Conservation (phyloP, 2,329 filamentous ascomycete species). For the Curvularia verruculosa region DNA sequence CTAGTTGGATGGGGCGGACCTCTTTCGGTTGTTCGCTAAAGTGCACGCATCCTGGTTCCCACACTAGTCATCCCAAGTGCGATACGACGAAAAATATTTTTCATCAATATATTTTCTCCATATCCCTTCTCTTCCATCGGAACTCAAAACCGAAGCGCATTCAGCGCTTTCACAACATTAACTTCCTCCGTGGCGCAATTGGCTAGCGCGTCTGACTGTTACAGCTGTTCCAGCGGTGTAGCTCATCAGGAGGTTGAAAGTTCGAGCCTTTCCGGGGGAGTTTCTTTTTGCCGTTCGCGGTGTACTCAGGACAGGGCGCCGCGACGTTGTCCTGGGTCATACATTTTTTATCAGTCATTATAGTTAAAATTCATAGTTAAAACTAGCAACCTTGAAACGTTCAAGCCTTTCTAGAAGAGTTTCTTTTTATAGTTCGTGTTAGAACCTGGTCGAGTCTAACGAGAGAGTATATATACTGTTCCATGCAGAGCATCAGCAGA, state of each 20-base stretch:
- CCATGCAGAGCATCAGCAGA: too few relatives aligned
- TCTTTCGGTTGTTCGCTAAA: background rate
- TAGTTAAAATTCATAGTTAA: too few relatives aligned
- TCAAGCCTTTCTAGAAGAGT: too few relatives aligned
- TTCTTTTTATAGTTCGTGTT: too few relatives aligned
- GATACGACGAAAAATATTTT: too few relatives aligned
- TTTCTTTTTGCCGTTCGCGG: conserved; percentile 22
- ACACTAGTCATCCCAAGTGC: background rate
- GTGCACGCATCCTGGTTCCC: background rate
- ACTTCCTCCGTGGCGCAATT: conserved; percentile 53
- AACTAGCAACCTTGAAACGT: too few relatives aligned
- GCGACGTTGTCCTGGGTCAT: too few relatives aligned
- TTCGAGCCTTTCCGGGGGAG: conserved; percentile 39
- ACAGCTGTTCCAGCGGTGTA: conserved; percentile 55
- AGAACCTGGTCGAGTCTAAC: too few relatives aligned
- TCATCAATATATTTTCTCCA: too few relatives aligned
- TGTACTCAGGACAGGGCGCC: too few relatives aligned
- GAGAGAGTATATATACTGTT: too few relatives aligned
- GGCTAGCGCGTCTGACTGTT: conserved; percentile 68
- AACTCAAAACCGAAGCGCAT: conserved; percentile 19
- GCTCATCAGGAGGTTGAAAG: conserved; percentile 33
- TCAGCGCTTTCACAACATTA: conserved; percentile 19
- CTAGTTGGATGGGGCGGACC: background rate
- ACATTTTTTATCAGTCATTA: too few relatives aligned
- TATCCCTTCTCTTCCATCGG: background rate